phyloP scores from a whole-genome alignment of 2,329 filamentous ascomycete genomes.

The Venturia oleaginea region DNA sequence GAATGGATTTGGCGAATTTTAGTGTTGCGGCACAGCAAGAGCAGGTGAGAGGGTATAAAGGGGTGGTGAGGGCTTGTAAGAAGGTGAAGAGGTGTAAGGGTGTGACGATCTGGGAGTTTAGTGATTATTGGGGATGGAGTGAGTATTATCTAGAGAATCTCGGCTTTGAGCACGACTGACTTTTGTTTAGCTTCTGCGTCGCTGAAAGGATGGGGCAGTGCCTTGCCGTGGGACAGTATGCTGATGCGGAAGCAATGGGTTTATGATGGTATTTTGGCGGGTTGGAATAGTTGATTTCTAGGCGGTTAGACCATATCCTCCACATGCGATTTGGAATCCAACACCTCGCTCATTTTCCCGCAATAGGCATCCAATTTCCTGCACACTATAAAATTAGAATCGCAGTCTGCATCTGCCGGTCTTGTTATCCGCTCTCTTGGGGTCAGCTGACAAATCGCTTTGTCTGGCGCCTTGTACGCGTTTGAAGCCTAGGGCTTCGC shows the following conservation, averaged over 20 bases:
- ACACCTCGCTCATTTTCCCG: neutral
- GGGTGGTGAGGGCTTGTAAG: conserved; percentile 45
- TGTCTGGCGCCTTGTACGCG: neutral
- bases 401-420: neutral
- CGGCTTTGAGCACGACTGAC: too few species aligned
- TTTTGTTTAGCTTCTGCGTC: conserved; percentile 22
- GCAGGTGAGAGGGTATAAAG: conserved; percentile 20
- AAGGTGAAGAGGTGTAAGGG: conserved; percentile 46
- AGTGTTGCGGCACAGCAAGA: conserved; percentile 11
- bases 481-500: neutral
- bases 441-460: neutral
- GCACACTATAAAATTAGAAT: neutral
- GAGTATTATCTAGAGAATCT: neutral
- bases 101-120: conserved; percentile 51
- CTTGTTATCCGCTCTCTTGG: neutral
- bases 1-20: conserved; percentile 20
- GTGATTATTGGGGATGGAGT: conserved; percentile 37
- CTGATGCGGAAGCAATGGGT: conserved; percentile 33
- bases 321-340: too few species aligned
- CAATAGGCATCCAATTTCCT: neutral
- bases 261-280: conserved; percentile 20
- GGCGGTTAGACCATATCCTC: too few species aligned
- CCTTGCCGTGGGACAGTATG: conserved; percentile 38
- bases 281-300: conserved; percentile 15
- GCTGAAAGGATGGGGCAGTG: conserved; percentile 34